phyloP scores from a whole-genome alignment of 2,329 filamentous ascomycete genomes.

The Aspergillus neotritici region DNA sequence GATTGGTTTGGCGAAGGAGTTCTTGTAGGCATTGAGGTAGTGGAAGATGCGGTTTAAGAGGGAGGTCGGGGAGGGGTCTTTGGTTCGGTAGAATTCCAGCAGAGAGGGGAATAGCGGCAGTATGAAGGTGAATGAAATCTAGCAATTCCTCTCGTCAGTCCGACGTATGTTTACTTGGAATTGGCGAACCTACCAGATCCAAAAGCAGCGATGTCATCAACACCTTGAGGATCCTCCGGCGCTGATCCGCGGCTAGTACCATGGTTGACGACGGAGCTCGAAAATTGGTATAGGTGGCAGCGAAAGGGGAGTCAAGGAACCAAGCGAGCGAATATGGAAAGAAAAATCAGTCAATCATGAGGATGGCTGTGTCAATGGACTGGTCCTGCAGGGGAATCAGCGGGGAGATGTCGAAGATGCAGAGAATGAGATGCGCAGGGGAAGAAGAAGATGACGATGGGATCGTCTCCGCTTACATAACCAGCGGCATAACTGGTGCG shows the following conservation, averaged over 20 bases:
- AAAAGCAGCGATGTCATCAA: slow-evolving; percentile 84
- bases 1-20: slow-evolving; percentile 84
- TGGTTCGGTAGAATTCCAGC: slow-evolving; percentile 89
- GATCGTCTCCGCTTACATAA: no score
- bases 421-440: no score
- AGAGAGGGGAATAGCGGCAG: slow-evolving; percentile 92
- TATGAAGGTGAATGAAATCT: slow-evolving; percentile 99
- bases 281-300: neutral
- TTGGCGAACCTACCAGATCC: slow-evolving; percentile 63
- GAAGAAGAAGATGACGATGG: no score
- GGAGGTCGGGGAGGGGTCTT: slow-evolving; percentile 59
- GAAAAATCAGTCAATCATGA: neutral
- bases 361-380: no score
- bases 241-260: slow-evolving; percentile 42
- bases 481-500: no score
- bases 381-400: no score
- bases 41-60: slow-evolving; percentile 72
- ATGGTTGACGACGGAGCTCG: slow-evolving; percentile 16
- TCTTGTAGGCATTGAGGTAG: slow-evolving; percentile 91
- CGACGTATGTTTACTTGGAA: no score
- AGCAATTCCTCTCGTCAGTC: slow-evolving; percentile 2
- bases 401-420: no score
- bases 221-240: slow-evolving; percentile 79
- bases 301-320: neutral
- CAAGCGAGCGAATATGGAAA: neutral